phyloP scores from a whole-genome alignment of 225 moss, liverwort and hornwort species.

The Pseudoscleropodium purum region DNA sequence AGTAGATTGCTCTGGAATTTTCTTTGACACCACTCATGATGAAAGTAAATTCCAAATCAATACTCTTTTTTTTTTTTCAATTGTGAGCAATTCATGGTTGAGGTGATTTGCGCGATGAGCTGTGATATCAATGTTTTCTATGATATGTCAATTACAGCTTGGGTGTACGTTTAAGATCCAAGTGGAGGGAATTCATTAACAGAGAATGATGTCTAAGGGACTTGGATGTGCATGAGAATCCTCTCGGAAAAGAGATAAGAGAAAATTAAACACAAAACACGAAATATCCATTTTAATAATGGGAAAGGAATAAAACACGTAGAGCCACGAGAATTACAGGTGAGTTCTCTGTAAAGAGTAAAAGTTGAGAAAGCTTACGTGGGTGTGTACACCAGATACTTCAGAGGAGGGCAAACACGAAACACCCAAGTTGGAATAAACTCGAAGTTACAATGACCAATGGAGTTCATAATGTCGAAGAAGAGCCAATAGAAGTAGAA shows the following conservation, averaged over 20 bases:
- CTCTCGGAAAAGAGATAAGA: not conserved
- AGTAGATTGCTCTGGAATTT: not conserved
- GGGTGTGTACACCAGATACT: slow-evolving; percentile 77
- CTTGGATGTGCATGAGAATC: not conserved
- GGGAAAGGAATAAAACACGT: no score
- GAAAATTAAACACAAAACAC: not conserved
- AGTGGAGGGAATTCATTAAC: not conserved
- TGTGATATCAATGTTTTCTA: not conserved
- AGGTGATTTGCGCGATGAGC: not conserved
- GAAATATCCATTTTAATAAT: not conserved
- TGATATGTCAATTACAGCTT: not conserved
- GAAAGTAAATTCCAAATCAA: not conserved
- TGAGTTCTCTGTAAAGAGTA: not conserved
- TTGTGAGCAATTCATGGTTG: no score
- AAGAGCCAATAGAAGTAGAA: slow-evolving; percentile 91
- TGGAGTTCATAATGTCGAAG: slow-evolving; percentile 77
- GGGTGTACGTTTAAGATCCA: not conserved
- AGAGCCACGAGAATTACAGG: no score
- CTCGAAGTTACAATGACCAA: slow-evolving; percentile 93
- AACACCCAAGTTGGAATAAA: slow-evolving; percentile 80
- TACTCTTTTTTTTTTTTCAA: not conserved
- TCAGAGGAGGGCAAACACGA: slow-evolving; percentile 52
- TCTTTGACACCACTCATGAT: no score
- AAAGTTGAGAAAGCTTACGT: slow-evolving; percentile 33
- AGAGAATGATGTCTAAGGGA: not conserved